phyloP scores from a whole-genome alignment of 2,329 filamentous ascomycete genomes.

The Clarireedia hainanense region DNA sequence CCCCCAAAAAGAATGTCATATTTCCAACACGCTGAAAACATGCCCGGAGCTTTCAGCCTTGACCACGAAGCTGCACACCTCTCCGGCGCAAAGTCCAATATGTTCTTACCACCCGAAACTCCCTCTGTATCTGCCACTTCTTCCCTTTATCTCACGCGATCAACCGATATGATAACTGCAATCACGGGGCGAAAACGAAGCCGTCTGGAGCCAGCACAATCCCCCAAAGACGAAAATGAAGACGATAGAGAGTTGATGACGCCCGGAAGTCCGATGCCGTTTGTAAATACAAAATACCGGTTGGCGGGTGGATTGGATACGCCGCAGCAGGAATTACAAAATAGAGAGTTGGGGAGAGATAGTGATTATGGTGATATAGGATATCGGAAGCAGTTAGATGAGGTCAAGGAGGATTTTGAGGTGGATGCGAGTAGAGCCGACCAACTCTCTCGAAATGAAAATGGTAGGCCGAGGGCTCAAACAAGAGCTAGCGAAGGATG shows the following conservation, averaged over 20 bases:
- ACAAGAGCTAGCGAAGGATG: slow-evolving; percentile 1
- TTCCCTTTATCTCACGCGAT: slow-evolving; percentile 25
- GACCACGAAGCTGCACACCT: slow-evolving; percentile 15
- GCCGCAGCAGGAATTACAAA: slow-evolving; percentile 29
- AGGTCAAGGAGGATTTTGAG: slow-evolving; percentile 4
- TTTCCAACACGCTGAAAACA: slow-evolving; percentile 13
- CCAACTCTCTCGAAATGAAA: slow-evolving; percentile 7
- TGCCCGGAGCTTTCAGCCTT: slow-evolving; percentile 23
- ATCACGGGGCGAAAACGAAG: not conserved
- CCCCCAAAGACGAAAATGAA: not conserved
- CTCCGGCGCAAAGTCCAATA: slow-evolving; percentile 29
- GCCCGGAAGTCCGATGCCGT: slow-evolving; percentile 32
- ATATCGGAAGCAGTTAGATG: slow-evolving; percentile 27
- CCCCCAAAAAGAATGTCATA: slow-evolving; percentile 14
- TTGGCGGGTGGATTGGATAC: slow-evolving; percentile 43
- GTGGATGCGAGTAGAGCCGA: not conserved
- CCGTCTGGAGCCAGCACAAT: not conserved
- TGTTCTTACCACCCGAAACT: slow-evolving; percentile 37
- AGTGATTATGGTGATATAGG: slow-evolving; percentile 33
- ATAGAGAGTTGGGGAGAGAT: slow-evolving; percentile 14
- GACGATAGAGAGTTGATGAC: slow-evolving; percentile 12
- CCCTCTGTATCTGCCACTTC: slow-evolving; percentile 31
- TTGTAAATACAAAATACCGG: slow-evolving; percentile 43
- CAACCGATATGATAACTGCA: slow-evolving; percentile 5
- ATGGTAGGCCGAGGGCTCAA: not conserved